Percentiles rank a stretch among this genome's conserved stretches.
These are phyloP conservation scores for Cenchrus purpureus DNA, from an alignment of 176 grass and related monocot genomes.

Conservation along the genomic window DNA sequence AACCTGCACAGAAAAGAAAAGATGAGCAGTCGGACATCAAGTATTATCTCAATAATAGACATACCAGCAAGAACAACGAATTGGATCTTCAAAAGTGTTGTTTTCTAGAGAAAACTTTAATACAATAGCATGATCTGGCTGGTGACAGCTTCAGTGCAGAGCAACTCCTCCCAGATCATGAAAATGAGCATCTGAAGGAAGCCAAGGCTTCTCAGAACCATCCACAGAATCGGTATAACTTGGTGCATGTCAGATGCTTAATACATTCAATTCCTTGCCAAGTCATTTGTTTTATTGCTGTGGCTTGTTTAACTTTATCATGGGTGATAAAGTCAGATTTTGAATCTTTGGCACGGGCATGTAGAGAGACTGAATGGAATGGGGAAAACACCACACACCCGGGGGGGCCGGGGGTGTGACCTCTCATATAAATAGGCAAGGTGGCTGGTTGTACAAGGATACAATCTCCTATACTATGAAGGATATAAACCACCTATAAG, in stretches of 20 bases:
- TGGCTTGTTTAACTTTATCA: not conserved
- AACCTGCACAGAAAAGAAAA: constrained; percentile 56
- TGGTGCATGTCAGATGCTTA: not conserved
- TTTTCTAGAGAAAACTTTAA: not conserved
- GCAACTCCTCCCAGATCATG: not conserved
- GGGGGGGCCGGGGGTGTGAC: no score
- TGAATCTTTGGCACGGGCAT: not conserved
- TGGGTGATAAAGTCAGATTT: not conserved
- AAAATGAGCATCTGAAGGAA: not conserved
- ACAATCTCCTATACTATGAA: no score
- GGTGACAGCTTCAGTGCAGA: not conserved
- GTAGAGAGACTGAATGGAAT: no score
- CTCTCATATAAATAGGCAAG: no score
- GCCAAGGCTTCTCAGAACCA: not conserved
- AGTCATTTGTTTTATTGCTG: not conserved
- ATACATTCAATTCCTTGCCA: not conserved
- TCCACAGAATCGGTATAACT: not conserved
- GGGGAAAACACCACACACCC: no score
- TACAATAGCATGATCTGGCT: not conserved
- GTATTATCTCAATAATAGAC: constrained; percentile 3
- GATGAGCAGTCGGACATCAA: constrained; percentile 15
- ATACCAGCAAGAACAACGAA: not conserved
- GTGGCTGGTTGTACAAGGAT: no score
- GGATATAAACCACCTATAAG: no score
- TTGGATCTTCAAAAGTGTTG: not conserved